phyloP scores from a whole-genome alignment of 1,284 basidiomycete genomes.

The Boletellus deceptivus region DNA sequence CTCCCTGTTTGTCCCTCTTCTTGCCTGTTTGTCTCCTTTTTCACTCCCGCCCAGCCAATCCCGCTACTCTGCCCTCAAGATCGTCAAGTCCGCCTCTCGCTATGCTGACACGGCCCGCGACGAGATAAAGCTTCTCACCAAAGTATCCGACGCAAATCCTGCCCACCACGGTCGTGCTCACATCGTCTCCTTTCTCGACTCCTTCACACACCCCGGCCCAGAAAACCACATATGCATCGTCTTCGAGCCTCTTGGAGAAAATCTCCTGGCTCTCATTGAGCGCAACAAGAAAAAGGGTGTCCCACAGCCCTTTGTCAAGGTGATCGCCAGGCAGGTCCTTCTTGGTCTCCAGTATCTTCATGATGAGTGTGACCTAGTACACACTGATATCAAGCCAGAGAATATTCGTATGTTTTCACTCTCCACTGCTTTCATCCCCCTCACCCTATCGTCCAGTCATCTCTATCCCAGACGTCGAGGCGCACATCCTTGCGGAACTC shows the following conservation, averaged over 20 bases:
- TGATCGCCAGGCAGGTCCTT: slow-evolving; percentile 81
- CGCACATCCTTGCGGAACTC: slow-evolving; percentile 66
- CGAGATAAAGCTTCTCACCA: slow-evolving; percentile 85
- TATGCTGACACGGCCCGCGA: slow-evolving; percentile 89
- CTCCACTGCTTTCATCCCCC: slow-evolving; percentile 20
- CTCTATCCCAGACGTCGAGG: slow-evolving; percentile 71
- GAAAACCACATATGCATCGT: slow-evolving; percentile 87
- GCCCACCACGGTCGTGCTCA: slow-evolving; percentile 66
- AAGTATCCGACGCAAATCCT: slow-evolving; percentile 71
- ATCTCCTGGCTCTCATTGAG: slow-evolving; percentile 80
- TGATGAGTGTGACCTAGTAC: slow-evolving; percentile 84
- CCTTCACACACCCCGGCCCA: slow-evolving; percentile 68
- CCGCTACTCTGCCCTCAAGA: slow-evolving; percentile 84
- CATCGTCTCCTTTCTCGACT: slow-evolving; percentile 86
- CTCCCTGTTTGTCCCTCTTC: slow-evolving; percentile 49
- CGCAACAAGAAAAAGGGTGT: slow-evolving; percentile 86
- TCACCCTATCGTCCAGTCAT: slow-evolving; percentile 50
- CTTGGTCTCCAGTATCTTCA: slow-evolving; percentile 91
- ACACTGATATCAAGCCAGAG: slow-evolving; percentile 90
- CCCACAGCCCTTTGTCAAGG: slow-evolving; percentile 74
- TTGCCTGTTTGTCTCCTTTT: slow-evolving; percentile 9
- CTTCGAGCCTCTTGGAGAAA: slow-evolving; percentile 90
- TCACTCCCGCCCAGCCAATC: slow-evolving; percentile 42
- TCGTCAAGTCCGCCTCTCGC: slow-evolving; percentile 85
- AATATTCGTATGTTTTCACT: slow-evolving; percentile 61